These are phyloP conservation scores for Trichoderma sp. DNA, from an alignment of 2,329 filamentous ascomycete genomes.

Conservation along the genomic window DNA sequence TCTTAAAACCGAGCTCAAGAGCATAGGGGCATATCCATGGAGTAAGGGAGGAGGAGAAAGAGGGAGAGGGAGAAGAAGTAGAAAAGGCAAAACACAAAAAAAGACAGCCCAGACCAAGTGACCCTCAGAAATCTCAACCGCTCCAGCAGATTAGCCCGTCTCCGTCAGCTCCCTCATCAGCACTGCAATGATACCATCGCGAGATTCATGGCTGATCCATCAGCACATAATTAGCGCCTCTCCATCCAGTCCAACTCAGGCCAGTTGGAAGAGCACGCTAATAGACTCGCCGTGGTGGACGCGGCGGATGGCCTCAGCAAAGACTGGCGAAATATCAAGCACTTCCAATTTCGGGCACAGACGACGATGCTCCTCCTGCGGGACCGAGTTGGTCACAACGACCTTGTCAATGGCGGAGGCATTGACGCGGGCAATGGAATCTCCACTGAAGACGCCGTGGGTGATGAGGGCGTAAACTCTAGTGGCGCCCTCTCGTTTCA, in stretches of 20 bases:
- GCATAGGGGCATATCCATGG: neutral
- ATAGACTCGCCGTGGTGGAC: constrained; percentile 98
- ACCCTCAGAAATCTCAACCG: neutral
- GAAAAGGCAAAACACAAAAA: neutral
- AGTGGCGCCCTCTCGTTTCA: constrained; percentile 93
- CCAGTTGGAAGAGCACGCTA: constrained; percentile 74
- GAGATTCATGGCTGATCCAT: neutral
- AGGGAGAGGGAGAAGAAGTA: neutral
- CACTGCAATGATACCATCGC: neutral
- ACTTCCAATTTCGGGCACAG: constrained; percentile 87
- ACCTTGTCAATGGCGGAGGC: constrained; percentile 90
- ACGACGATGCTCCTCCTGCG: constrained; percentile 76
- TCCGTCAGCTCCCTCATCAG: constrained; percentile 8
- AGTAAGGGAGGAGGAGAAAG: neutral
- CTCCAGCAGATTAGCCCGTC: neutral
- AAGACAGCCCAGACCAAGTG: constrained; percentile 1
- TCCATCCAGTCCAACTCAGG: constrained; percentile 21
- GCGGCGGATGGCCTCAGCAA: constrained; percentile 91
- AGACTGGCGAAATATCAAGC: constrained; percentile 83
- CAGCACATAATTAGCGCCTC: neutral
- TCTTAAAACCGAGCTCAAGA: neutral
- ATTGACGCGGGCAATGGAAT: constrained; percentile 92
- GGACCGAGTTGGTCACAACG: constrained; percentile 91
- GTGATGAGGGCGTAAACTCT: constrained; percentile 90
- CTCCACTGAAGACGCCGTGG: constrained; percentile 91